Conservation (phyloP, 805 yeast genomes). For the Schizosaccharomyces cryophilus region DNA sequence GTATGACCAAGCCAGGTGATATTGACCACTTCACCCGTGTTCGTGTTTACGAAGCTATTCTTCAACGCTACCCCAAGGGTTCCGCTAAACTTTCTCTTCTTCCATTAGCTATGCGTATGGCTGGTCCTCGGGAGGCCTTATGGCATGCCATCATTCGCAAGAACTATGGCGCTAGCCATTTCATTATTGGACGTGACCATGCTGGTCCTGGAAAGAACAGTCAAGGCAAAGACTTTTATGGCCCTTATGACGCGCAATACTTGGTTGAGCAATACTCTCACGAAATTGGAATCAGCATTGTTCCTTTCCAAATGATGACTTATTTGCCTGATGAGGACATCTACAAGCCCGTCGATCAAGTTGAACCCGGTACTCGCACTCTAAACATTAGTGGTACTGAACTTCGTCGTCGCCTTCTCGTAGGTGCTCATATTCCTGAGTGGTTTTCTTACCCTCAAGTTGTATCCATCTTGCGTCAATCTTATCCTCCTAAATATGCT, state of each 20-base stretch:
- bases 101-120: slow-evolving; percentile 97
- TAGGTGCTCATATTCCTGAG: slow-evolving; percentile 73
- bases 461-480: slow-evolving; percentile 67
- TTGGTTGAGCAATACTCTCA: slow-evolving; percentile 49
- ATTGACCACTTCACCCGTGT: slow-evolving; percentile 95
- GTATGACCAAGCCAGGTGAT: slow-evolving; percentile 91
- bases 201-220: slow-evolving; percentile 90
- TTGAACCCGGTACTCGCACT: slow-evolving; percentile 54
- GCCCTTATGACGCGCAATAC: slow-evolving; percentile 90
- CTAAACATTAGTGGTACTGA: slow-evolving; percentile 88
- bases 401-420: slow-evolving; percentile 62
- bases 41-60: slow-evolving; percentile 74
- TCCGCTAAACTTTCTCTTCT: slow-evolving; percentile 70
- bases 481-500: slow-evolving; percentile 70
- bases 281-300: slow-evolving; percentile 72
- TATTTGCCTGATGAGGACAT: slow-evolving; percentile 86
- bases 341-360: slow-evolving; percentile 85
- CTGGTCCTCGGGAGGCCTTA: slow-evolving; percentile 92
- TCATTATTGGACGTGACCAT: slow-evolving; percentile 93
- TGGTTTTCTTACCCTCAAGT: slow-evolving; percentile 97
- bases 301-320: slow-evolving; percentile 92
- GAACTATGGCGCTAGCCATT: slow-evolving; percentile 90
- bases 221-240: slow-evolving; percentile 79
- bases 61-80: slow-evolving; percentile 82
- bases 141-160: slow-evolving; percentile 96